Conservation (phyloP, 164 flowering plant genomes). For the Macadamia tetraphylla region DNA sequence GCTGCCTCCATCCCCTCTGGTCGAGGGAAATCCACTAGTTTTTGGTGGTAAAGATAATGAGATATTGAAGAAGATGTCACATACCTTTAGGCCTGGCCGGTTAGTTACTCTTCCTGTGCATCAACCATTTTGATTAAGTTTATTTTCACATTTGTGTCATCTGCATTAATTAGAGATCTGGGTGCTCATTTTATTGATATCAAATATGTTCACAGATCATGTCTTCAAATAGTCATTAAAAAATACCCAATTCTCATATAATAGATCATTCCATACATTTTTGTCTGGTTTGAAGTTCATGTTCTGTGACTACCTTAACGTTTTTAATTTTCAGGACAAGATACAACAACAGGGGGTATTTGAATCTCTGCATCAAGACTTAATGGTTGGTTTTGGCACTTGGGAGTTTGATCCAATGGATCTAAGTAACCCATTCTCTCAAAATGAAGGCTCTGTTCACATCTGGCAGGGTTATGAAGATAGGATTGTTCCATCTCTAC, state of each 20-base stretch:
- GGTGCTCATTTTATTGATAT: not conserved
- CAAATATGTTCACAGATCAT: no score
- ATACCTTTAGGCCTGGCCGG: conserved; percentile 2
- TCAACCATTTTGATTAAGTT: no score
- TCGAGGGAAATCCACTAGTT: conserved; percentile 16
- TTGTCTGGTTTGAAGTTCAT: no score
- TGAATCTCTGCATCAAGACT: conserved; percentile 31
- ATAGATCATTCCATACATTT: no score
- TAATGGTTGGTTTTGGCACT: conserved; percentile 26
- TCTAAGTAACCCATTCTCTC: conserved; percentile 32
- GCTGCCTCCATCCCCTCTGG: conserved; percentile 28
- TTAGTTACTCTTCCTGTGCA: conserved; percentile 3
- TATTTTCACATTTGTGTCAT: not conserved
- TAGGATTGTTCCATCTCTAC: conserved; percentile 18
- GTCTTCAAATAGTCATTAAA: no score
- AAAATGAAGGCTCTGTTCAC: conserved; percentile 30
- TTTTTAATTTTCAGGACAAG: conserved; percentile 13
- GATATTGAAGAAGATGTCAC: conserved; percentile 9
- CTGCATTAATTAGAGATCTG: no score
- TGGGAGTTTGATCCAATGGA: conserved; percentile 49
- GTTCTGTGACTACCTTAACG: no score
- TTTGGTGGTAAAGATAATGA: conserved; percentile 20
- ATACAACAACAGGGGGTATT: conserved; percentile 24
- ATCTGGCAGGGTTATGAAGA: conserved; percentile 48
- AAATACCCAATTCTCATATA: no score